Conservation (phyloP, 495 filamentous ascomycete genomes). For the Aspergillus coremiiformis region DNA sequence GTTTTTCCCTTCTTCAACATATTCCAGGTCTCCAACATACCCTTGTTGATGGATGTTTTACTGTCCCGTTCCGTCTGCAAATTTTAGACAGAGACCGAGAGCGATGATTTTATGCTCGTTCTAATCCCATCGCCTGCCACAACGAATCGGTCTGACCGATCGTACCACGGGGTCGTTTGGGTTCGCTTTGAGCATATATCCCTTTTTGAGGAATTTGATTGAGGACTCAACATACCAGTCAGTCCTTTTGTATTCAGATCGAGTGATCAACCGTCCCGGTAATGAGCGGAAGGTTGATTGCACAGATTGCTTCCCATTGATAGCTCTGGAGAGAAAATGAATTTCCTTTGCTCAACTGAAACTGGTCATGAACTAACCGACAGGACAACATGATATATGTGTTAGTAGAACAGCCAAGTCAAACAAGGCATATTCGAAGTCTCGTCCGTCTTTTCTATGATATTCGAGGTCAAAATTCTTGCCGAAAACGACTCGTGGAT, state of each 20-base stretch:
- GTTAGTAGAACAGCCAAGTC: background rate
- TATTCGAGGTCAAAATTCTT: conserved; percentile 46
- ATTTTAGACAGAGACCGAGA: conserved; percentile 45
- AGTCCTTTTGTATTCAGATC: background rate
- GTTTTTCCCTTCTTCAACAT: conserved; percentile 23
- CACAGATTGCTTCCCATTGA: too few species aligned
- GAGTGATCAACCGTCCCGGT: background rate
- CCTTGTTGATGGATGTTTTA: conserved; percentile 32
- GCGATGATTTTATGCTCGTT: conserved; percentile 34
- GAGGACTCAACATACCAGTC: background rate
- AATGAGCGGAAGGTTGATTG: background rate
- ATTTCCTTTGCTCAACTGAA: background rate
- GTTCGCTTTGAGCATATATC: conserved; percentile 47
- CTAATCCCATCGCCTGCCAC: conserved; percentile 41
- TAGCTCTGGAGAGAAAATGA: conserved; percentile 4
- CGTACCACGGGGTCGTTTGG: conserved; percentile 27
- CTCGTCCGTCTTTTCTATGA: conserved; percentile 40
- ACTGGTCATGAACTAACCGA: conserved; percentile 2
- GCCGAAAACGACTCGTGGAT: conserved; percentile 33
- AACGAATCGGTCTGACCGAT: conserved; percentile 12
- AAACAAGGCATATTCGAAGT: conserved; percentile 41
- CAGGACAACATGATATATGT: conserved; percentile 4
- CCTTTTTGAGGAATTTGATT: conserved; percentile 1
- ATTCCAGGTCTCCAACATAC: conserved; percentile 42
- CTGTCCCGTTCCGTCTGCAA: conserved; percentile 26